Percentiles rank a stretch among this genome's conserved stretches.
Evolutionary conservation across 805 yeast genomes (phyloP).

Genomic region (Zygosaccharomyces bailii): DNA sequence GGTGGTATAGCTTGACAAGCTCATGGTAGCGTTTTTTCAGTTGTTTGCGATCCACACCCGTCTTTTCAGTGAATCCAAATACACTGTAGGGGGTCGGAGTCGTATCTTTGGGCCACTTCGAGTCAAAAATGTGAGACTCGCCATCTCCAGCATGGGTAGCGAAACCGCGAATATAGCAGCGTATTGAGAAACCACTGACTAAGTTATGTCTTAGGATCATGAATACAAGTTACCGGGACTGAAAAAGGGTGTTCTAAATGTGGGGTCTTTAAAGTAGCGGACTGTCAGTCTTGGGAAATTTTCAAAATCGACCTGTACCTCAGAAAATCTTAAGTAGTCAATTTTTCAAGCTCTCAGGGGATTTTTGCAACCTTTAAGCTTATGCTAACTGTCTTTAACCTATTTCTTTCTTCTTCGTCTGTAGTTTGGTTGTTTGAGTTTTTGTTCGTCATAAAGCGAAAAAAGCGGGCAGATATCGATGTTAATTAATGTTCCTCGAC

Average conservation of each 20-base stretch:
- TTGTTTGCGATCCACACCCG: slow-evolving; percentile 36
- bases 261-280: no score
- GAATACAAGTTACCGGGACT: no score
- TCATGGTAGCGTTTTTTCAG: slow-evolving; percentile 53
- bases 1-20: slow-evolving; percentile 76
- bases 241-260: no score
- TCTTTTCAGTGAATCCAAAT: slow-evolving; percentile 41
- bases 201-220: neutral
- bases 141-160: neutral
- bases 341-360: no score
- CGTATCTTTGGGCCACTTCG: slow-evolving; percentile 55
- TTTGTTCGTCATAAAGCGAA: neutral
- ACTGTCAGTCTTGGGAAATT: no score
- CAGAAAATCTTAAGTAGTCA: no score
- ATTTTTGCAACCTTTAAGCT: no score
- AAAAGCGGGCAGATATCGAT: neutral
- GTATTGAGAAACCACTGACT: neutral
- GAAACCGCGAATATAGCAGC: neutral
- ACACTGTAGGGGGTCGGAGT: slow-evolving; percentile 72
- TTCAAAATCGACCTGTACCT: no score
- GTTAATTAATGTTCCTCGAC: no score
- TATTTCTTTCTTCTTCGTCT: neutral
- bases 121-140: slow-evolving; percentile 2
- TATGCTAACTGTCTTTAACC: neutral
- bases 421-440: neutral